Base-by-base conservation (phyloP, 208 protist species). In the Trypanosoma avium region DNA sequence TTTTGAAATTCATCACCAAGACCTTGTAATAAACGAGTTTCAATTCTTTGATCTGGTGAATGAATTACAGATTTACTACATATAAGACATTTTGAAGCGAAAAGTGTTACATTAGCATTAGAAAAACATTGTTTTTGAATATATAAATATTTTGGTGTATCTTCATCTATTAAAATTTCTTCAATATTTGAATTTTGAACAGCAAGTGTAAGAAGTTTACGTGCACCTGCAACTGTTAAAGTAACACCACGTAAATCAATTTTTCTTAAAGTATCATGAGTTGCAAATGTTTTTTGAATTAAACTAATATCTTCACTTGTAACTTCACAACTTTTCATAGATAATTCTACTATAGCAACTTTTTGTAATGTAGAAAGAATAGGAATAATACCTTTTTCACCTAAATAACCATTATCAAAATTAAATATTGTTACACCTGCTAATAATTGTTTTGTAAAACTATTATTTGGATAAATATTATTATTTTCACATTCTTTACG, bases 331-430 rank as follows among this genome's bases (percentile, higher is more conserved):
- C 62, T 68, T 6, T 61, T 67, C 27, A 95, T 70, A 10, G 77
- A 57, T 4, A 93, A 64, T n/a, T 59, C 75, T 42, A 75, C 67
- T 12, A 93, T 57, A 5, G 75, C 65, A 33, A 86, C 61, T 8
- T 75, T 68, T 29, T 75, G 73, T 5, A 95, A 66, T 12, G 86
- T 90, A n/a, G 73, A 61, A 33, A 92, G 66, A 49, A 95, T 82
- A 3, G 86, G 78, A 0, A 79, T 49, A 32, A 93, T 87, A 17
- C 90, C 90, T 12, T 75, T 73, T 4, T 77, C 85, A 3, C 90
- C 90, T 17, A 95, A 64, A 67, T 95, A 95, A 38, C 81, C 82
- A 61, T 93, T 82, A 42, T 86, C 74, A 57, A 95, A 92, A 50
- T 88, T 57, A 52, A 93, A 84, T 19, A 86, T 53, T 12, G 73